Conservation (phyloP, 140 eudicot genomes). For the Senecio squalidus region DNA sequence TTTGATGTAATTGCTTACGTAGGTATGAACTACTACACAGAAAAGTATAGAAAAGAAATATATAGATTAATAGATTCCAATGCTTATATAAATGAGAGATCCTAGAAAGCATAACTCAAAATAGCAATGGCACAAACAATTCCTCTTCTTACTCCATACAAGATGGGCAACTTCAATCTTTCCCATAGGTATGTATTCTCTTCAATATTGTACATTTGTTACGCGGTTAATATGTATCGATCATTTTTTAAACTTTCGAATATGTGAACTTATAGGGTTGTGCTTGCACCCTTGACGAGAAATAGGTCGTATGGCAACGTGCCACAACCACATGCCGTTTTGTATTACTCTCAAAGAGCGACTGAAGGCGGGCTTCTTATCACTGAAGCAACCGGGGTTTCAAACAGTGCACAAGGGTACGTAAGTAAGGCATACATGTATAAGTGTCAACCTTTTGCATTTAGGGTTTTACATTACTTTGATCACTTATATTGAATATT, state of each 20-base stretch:
- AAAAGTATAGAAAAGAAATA: background rate
- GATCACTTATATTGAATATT: no score
- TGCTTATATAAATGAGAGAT: constrained; percentile 1
- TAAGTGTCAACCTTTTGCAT: background rate
- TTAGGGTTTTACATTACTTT: no score
- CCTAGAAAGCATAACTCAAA: background rate
- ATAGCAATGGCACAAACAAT: constrained; percentile 20
- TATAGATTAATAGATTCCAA: no score
- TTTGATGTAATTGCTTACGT: constrained; percentile 23
- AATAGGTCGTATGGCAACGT: constrained; percentile 43
- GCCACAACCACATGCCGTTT: constrained; percentile 62
- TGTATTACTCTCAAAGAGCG: constrained; percentile 69
- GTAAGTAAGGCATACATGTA: background rate
- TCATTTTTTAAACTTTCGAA: background rate
- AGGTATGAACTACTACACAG: background rate
- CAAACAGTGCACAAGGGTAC: constrained; percentile 66
- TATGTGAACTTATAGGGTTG: constrained; percentile 31
- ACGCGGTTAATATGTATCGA: background rate
- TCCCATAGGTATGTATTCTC: constrained; percentile 43
- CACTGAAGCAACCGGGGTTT: constrained; percentile 59
- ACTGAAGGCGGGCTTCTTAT: constrained; percentile 58
- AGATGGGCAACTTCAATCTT: constrained; percentile 54
- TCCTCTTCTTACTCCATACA: constrained; percentile 58
- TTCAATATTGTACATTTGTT: background rate
- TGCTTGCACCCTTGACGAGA: constrained; percentile 56